Base-by-base conservation (phyloP, 2,329 filamentous ascomycete genomes). In the Escovopsis weberi region DNA sequence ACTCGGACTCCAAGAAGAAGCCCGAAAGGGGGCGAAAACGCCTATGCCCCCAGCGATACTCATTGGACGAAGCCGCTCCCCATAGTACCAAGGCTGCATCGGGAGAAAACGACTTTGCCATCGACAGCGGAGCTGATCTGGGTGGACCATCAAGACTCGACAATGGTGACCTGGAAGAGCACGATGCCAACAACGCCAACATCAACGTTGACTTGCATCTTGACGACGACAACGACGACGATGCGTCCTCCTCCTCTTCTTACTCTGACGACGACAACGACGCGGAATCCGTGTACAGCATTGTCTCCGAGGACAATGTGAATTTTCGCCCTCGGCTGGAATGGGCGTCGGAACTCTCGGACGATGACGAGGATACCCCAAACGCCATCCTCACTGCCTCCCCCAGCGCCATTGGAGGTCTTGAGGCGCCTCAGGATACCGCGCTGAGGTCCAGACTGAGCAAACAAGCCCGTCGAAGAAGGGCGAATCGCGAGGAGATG, bases 401-500 rank as follows among this genome's bases (percentile, higher is more conserved):
- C 1, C 67, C 70, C 10, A 71, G 70, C 52, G 68, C 69, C 15
- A 72, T 73, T 46, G 68, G 75, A 43, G 67, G 50, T 34, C 67
- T 69, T 9, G 67, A 69, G 26, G 60, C 68, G 0, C 61, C 72
- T 26, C 70, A 66, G 2, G 50, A 56, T 2, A 56, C 61, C 7
- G 55, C 71, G 15, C 60, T 64, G 40, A 55, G 62, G 6, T 60
- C 63, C 2, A 57, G 66, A 4, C 56, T 67, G 4, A 68, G 70
- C 37, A 70, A 71, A 44, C 72, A 69, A 46, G 67, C 75, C 33
- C 72, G 69, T 47, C 68, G 74, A 36, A 68, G 78, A 43, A 72
- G 68, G 51, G 72, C 68, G 39, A 56, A 75, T 40, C 71, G 75
- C 47, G 75, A 78, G 43, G 81, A 85, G 63, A 73, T 78, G 63